Base-by-base conservation (phyloP, 2,329 filamentous ascomycete species). In the Colletotrichum shisoi region DNA sequence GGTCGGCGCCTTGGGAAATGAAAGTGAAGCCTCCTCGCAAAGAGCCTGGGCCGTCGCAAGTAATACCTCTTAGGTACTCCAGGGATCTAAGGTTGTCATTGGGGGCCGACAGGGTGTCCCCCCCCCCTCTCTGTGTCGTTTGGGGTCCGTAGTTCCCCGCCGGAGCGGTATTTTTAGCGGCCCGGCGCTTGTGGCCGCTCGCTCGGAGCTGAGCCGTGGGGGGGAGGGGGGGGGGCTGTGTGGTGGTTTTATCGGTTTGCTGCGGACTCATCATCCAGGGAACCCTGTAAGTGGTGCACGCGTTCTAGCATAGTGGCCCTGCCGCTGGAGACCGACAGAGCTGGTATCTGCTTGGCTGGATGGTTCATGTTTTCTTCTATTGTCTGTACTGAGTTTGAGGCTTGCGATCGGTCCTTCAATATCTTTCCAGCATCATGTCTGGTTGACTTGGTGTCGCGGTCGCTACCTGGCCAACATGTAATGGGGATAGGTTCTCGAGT, bases 131-230 rank as follows among this genome's bases (percentile, higher is more conserved):
- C 27, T 27, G 39, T 67, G 52, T 46, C 46, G 27, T 63, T 67
- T 31, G 60, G 61, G 51, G 49, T 21, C 44, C 57, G 44, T 54
- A 46, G 44, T 46, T 27, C 61, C 64, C 64, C 42, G 54, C 64
- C 61, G 60, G 64, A 51, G 19, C 64, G 60, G 61, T 67, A 67
- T 67, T 59, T 64, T 64, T 64, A 67, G 64, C 64, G 64, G 61
- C 61, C 64, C 53, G 64, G 54, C 46, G 60, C 60, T 53, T 57
- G 46, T 63, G 59, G 59, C 63, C 63, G 63, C 63, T 34, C 44
- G 44, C 44, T 67, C 48, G 61, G 60, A 54, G 64, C 61, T 58
- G 54, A 59, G 54, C 62, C 60, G 64, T 56, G 54, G 64, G 61
- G n/a, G n/a, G n/a, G n/a, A n/a, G n/a, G n/a, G n/a, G n/a, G n/a